Base-by-base conservation (phyloP, 225 moss, liverwort and hornwort genomes). In the Pseudoscleropodium purum region DNA sequence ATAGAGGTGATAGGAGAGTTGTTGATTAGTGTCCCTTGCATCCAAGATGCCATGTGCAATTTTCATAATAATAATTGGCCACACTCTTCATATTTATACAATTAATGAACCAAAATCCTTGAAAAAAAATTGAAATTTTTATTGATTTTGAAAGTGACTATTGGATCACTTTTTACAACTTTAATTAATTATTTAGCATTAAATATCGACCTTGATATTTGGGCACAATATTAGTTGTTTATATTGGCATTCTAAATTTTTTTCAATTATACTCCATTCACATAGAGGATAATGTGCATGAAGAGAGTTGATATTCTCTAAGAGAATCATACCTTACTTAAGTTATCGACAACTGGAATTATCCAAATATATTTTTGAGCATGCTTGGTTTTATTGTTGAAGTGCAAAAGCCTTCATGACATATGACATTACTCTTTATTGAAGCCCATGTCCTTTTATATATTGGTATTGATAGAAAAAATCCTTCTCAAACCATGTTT, bases 41-140 rank as follows among this genome's bases (percentile, higher is more conserved):
- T 51, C 34, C 5, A 51, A 51, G 5, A 1, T 18, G 0, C 0
- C 5, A 8, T 31, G 12, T 33, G 7, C 49, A 49, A 75, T 49
- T 76, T 2, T 76, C 13, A 49, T 19, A 75, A 51, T 33, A 49
- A 59, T 59, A 51, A 33, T 7, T 49, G 5, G 2, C 5, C 20
- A 75, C 2, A 33, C 2, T 75, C 4, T 19, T 49, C 49, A 49
- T 31, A 31, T 75, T 47, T 74, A 6, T 18, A 31, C 19, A 19
- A 4, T 49, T 20, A 49, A 19, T 17, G 19, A 0, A 0, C 0
- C 0, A 3, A 49, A 75, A 7, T 31, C 20, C 7, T 75, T 7
- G 2, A n/a, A 45, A 74, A n/a, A 74, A 31, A 49, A 6, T 19
- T 18, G 4, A 31, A 4, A 2, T 4, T 75, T 74, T 75, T 10